Conservation (phyloP, 768 basidiomycete genomes). For the Boletus rufocinnamomeus region DNA sequence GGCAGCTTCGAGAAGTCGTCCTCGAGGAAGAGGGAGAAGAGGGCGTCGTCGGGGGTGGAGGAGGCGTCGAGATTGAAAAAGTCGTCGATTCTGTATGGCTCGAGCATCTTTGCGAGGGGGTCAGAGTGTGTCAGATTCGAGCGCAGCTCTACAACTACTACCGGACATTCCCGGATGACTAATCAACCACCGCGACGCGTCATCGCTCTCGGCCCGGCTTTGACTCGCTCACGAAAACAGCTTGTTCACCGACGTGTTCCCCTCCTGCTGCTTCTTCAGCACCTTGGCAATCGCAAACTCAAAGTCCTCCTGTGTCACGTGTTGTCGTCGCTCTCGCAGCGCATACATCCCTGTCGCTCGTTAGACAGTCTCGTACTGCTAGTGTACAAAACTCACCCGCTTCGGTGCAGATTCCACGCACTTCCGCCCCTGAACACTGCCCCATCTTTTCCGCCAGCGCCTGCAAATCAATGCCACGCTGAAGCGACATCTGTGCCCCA, state of each 20-base stretch:
- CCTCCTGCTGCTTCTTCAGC: slow-evolving; percentile 95
- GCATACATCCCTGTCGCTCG: slow-evolving; percentile 83
- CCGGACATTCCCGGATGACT: slow-evolving; percentile 20
- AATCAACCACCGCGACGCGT: slow-evolving; percentile 19
- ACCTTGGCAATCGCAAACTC: slow-evolving; percentile 99
- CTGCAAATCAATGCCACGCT: slow-evolving; percentile 96
- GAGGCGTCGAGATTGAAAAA: slow-evolving; percentile 67
- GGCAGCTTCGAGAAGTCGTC: slow-evolving; percentile 40
- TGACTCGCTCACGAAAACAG: slow-evolving; percentile 71
- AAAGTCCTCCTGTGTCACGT: slow-evolving; percentile 98
- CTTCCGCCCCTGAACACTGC: slow-evolving; percentile 96
- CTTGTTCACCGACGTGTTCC: slow-evolving; percentile 92
- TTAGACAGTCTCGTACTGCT: background rate
- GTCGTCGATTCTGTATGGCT: slow-evolving; percentile 47
- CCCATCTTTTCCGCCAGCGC: slow-evolving; percentile 99
- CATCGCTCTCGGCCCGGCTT: slow-evolving; percentile 2
- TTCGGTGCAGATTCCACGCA: slow-evolving; percentile 95
- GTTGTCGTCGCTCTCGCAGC: slow-evolving; percentile 89
- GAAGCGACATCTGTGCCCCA: slow-evolving; percentile 82
- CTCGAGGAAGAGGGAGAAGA: slow-evolving; percentile 51
- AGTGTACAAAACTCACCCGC: slow-evolving; percentile 56
- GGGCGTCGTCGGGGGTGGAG: slow-evolving; percentile 27
- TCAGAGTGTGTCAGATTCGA: background rate
- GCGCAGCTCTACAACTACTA: background rate
- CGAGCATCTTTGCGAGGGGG: slow-evolving; percentile 14